Conservation (phyloP, 805 yeast genomes). For the Saccharomycopsis oosterbeekiorum region DNA sequence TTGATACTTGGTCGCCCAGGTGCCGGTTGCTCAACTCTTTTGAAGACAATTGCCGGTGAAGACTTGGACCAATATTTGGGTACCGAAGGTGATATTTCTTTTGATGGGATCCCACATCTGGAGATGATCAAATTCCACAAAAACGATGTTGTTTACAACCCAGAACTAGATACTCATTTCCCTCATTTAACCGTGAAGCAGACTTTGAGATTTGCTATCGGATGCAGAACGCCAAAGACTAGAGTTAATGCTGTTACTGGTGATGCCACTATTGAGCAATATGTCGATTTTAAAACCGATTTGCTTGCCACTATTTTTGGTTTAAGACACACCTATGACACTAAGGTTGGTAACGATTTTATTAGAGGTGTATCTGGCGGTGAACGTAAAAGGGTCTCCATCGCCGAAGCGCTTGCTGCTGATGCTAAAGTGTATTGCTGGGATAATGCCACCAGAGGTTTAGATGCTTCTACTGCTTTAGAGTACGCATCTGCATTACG, state of each 20-base stretch:
- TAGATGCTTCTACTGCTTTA: constrained; percentile 76
- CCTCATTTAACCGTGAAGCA: constrained; percentile 43
- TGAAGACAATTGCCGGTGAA: constrained; percentile 39
- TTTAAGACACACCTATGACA: constrained; percentile 46
- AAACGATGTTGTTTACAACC: constrained; percentile 42
- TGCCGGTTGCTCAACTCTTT: constrained; percentile 52
- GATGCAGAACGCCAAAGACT: constrained; percentile 37
- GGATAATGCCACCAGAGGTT: constrained; percentile 82
- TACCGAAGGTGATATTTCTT: constrained; percentile 32
- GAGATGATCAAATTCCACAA: constrained; percentile 39
- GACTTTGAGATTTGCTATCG: constrained; percentile 40
- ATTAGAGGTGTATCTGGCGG: constrained; percentile 78
- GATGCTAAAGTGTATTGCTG: constrained; percentile 59
- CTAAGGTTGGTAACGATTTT: constrained; percentile 52
- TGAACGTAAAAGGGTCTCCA: constrained; percentile 76
- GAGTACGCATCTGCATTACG: constrained; percentile 63
- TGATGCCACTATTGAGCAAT: constrained; percentile 31
- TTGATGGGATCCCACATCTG: constrained; percentile 39
- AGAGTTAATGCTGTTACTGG: constrained; percentile 35
- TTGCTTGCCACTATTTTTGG: constrained; percentile 42
- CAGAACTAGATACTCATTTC: constrained; percentile 42
- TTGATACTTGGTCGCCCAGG: constrained; percentile 51
- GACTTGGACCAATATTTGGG: constrained; percentile 28
- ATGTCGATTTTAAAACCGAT: constrained; percentile 31
- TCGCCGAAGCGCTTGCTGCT: constrained; percentile 64